phyloP scores from a whole-genome alignment of 2,329 filamentous ascomycete species.

The Atkinsonella hypoxylon region DNA sequence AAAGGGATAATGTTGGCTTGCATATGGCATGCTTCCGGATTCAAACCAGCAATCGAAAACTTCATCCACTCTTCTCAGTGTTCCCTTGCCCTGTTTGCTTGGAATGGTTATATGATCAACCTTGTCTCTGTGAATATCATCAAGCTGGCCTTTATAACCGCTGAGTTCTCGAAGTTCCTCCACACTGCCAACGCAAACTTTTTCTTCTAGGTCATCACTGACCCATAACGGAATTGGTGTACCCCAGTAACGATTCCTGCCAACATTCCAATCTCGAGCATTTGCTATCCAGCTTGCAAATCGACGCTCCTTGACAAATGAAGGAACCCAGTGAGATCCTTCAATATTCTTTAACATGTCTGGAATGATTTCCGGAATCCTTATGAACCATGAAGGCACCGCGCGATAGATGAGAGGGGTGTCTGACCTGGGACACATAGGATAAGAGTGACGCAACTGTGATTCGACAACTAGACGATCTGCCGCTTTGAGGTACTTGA shows the following conservation, averaged over 20 bases:
- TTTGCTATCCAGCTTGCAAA: constrained; percentile 88
- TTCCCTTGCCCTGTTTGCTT: constrained; percentile 74
- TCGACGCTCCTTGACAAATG: constrained; percentile 79
- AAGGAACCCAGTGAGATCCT: constrained; percentile 82
- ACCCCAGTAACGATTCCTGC: constrained; percentile 89
- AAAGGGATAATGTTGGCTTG: constrained; percentile 83
- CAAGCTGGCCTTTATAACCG: constrained; percentile 72
- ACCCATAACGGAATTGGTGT: constrained; percentile 88
- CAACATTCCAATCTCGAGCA: constrained; percentile 91
- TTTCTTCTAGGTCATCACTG: constrained; percentile 77
- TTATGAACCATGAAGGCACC: constrained; percentile 91
- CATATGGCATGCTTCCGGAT: constrained; percentile 91
- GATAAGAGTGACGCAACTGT: constrained; percentile 82
- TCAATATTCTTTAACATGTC: constrained; percentile 87
- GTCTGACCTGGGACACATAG: constrained; percentile 90
- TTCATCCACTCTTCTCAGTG: constrained; percentile 69
- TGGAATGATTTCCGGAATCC: constrained; percentile 70
- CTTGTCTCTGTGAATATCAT: constrained; percentile 83
- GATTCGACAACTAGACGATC: constrained; percentile 74
- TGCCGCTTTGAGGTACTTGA: constrained; percentile 70
- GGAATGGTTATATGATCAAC: constrained; percentile 92
- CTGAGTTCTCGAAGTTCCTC: constrained; percentile 75
- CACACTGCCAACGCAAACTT: constrained; percentile 75
- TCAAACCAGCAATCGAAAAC: constrained; percentile 98
- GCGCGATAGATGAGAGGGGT: constrained; percentile 87